Evolutionary conservation across 208 protist species (phyloP), one percentile per base, ranked within the genome.

Genomic region (Acanthamoeba triangularis): DNA sequence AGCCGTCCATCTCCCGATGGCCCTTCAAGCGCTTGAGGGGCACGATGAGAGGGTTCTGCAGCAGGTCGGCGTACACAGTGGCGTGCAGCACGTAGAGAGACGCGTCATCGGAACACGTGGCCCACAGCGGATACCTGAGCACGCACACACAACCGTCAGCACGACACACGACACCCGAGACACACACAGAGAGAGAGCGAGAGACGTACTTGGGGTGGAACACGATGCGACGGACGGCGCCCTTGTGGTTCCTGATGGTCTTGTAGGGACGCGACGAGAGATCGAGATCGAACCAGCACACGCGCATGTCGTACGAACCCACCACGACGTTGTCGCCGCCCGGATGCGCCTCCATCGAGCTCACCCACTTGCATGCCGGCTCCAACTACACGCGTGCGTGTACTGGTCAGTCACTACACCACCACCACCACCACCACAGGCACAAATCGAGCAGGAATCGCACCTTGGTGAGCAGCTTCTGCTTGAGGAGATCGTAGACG

Each of bases 261-360:
- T 99, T 99, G 98, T 99, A 99, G 98, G 98, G 99, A 96, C 98
- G 98, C 54, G 99, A 97, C 11, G 98, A 99, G 65, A 99, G 98
- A 96, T 99, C 99, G 84, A 99, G 98, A 97, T 99, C 99, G 96
- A 99, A 99, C 99, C 99, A 99, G 82, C 49, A 96, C 28, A 98
- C 92, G 23, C 96, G 94, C 47, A 93, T 97, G 96, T 99, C 98
- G 85, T 98, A 98, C 18, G 91, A 96, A 54, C 98, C 98, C 33
- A 98, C 78, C 8, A 99, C 96, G 49, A 99, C 97, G 97, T 99
- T 99, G 95, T 99, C 99, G 61, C 99, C 99, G 37, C 49, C 98
- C 97, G 80, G 92, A 59, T 97, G 96, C 25, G 97, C 63, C 25
- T 96, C 96, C 30, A 96, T 56, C 0, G 87, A 61, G 28, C 37